Conservation (phyloP, 2,329 filamentous ascomycete species). For the Ceratocystis alfenasii region DNA sequence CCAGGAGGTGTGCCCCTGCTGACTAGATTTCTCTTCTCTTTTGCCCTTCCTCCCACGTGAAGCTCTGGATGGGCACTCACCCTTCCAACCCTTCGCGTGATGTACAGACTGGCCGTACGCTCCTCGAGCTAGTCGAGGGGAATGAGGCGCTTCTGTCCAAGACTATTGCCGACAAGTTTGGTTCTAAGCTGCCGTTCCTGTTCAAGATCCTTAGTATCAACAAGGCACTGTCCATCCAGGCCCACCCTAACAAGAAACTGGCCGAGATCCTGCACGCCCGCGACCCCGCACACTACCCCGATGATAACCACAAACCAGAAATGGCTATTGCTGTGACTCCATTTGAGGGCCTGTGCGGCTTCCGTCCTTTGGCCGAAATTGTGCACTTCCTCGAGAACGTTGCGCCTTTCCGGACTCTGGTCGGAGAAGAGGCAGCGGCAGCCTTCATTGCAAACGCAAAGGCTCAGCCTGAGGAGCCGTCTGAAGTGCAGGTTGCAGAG, state of each 20-base stretch:
- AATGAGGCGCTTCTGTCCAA: slow-evolving; percentile 72
- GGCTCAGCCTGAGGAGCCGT: slow-evolving; percentile 31
- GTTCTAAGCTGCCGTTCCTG: slow-evolving; percentile 77
- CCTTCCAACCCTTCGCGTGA: slow-evolving; percentile 92
- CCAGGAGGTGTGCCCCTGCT: background rate
- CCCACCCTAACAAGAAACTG: slow-evolving; percentile 85
- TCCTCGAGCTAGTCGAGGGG: slow-evolving; percentile 77
- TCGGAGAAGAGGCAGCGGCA: slow-evolving; percentile 52
- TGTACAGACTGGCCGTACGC: slow-evolving; percentile 65
- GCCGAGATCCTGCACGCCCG: slow-evolving; percentile 76
- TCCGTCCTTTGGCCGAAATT: slow-evolving; percentile 78
- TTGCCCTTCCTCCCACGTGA: slow-evolving; percentile 30
- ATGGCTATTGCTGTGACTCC: slow-evolving; percentile 97
- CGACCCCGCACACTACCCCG: slow-evolving; percentile 89
- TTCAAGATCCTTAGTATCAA: slow-evolving; percentile 96
- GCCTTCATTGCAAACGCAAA: slow-evolving; percentile 44
- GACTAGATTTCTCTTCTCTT: background rate
- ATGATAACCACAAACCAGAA: slow-evolving; percentile 99
- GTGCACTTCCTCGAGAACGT: slow-evolving; percentile 60
- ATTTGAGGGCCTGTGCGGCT: slow-evolving; percentile 92
- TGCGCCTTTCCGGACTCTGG: slow-evolving; percentile 48
- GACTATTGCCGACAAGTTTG: slow-evolving; percentile 62
- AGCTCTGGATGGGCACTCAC: slow-evolving; percentile 99
- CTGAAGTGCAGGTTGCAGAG: slow-evolving; percentile 36
- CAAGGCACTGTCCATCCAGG: slow-evolving; percentile 94